Conservation (phyloP, 371 early-diverging fungal genomes). For the Mortierella sp. region DNA sequence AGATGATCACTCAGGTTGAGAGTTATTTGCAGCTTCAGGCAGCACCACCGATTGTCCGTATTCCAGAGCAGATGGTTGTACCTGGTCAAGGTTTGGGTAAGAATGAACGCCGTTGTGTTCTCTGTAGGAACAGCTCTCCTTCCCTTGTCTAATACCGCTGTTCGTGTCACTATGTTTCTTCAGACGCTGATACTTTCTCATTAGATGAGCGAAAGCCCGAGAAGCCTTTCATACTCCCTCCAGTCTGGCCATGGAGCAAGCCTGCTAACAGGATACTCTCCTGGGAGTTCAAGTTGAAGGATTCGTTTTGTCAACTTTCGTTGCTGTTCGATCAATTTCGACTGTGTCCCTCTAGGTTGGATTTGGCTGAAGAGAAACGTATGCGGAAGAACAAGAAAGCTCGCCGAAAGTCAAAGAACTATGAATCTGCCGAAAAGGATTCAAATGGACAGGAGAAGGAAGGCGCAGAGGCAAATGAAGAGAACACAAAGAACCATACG, state of each 20-base stretch:
- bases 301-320: constrained; percentile 30
- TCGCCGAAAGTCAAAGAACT: constrained; percentile 30
- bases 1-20: constrained; percentile 61
- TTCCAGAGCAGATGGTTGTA: constrained; percentile 43
- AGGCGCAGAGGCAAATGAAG: not conserved
- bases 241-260: constrained; percentile 29
- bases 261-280: constrained; percentile 32
- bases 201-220: constrained; percentile 7
- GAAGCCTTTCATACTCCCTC: constrained; percentile 5
- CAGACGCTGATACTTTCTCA: constrained; percentile 2
- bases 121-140: too few species aligned
- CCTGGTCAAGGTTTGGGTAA: constrained; percentile 10
- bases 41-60: constrained; percentile 58
- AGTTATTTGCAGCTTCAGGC: constrained; percentile 61
- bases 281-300: constrained; percentile 44
- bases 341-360: constrained; percentile 29
- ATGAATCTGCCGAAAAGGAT: constrained; percentile 7
- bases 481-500: constrained; percentile 28
- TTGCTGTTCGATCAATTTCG: constrained; percentile 47
- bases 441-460: constrained; percentile 10
- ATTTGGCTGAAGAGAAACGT: constrained; percentile 26
- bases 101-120: not conserved
- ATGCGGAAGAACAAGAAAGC: constrained; percentile 12
- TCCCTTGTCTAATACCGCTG: too few species aligned
- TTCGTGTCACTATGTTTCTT: not conserved